A percentile compares a stretch with the other conserved stretches of the same genome.
These are phyloP conservation scores for Boechera retrofracta DNA, from an alignment of 345 rosid genomes.

Conservation along the genomic window DNA sequence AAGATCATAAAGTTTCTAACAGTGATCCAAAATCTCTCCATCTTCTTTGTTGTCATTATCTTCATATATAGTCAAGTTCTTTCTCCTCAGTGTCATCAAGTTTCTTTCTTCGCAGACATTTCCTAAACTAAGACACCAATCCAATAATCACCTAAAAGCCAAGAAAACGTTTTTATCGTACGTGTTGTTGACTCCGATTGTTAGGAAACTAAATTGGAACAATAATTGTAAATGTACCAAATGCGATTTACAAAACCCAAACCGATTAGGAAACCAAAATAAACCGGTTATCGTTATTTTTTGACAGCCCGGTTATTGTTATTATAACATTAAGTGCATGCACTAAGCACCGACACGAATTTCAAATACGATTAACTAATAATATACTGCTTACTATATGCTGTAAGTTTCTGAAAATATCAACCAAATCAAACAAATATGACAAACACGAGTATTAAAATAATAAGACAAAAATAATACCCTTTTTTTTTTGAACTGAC, in stretches of 20 bases:
- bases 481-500: no score
- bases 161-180: no score
- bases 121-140: no score
- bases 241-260: not conserved
- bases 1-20: not conserved
- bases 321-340: not conserved
- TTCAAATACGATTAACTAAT: not conserved
- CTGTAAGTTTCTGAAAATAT: not conserved
- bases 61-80: not conserved
- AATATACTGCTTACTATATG: not conserved
- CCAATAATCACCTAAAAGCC: no score
- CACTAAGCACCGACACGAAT: slow-evolving; percentile 29
- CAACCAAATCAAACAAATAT: slow-evolving; percentile 6
- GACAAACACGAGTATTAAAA: not conserved
- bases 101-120: no score
- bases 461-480: no score
- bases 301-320: no score
- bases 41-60: not conserved
- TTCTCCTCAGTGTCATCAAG: no score
- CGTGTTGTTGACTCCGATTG: no score
- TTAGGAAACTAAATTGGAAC: no score
- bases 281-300: not conserved
- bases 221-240: not conserved
- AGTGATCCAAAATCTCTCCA: no score
- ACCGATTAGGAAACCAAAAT: slow-evolving; percentile 29